Base-by-base conservation (phyloP, 2,329 filamentous ascomycete species). In the Hypoxylon sp. region DNA sequence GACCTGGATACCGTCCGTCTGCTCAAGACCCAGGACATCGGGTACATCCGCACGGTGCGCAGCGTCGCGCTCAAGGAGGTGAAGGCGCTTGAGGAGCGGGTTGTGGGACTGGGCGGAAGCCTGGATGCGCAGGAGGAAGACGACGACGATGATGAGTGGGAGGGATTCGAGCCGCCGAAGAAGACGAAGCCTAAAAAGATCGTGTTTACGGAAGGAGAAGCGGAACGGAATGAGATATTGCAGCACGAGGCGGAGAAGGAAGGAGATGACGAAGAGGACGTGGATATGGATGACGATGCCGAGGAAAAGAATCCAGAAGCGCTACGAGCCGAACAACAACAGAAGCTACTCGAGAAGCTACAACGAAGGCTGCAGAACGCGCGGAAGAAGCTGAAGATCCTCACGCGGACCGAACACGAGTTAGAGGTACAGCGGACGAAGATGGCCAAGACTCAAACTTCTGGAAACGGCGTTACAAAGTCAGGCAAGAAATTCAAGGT, bases 21-120 rank as follows among this genome's bases (percentile, higher is more conserved):
- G 22, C 84, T 91, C 70, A 92, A 92, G 82, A 92, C 89, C 1
- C 90, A 92, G 79, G 90, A 92, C 74, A 78, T 90, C 31, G 89
- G 86, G 2, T 92, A 92, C 76, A 77, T 91, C 27, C 82, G 90
- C 68, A 90, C 88, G 22, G 86, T 89, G 83, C 82, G 87, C 63
- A 90, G 89, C 71, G 83, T 89, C 27, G 83, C 86, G 2, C 76
- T 81, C 64, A 90, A 90, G 75, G 88, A 91, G 71, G 85, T 90
- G 1, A 81, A 82, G 44, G 79, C 74, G 59, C 76, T 91, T 27
- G 85, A 90, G 79, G 83, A 88, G 78, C 82, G 85, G 65, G 81
- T 86, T 1, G 81, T 88, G 7, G 76, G 87, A 2, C 80, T 85
- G 5, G 81, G 79, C 8, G 75, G 75, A 2, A 75, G 69, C 25